A percentile compares a stretch with the other conserved stretches of the same genome.
Conservation (phyloP, 2,329 filamentous ascomycete species). For the Sporothrix inflata region DNA sequence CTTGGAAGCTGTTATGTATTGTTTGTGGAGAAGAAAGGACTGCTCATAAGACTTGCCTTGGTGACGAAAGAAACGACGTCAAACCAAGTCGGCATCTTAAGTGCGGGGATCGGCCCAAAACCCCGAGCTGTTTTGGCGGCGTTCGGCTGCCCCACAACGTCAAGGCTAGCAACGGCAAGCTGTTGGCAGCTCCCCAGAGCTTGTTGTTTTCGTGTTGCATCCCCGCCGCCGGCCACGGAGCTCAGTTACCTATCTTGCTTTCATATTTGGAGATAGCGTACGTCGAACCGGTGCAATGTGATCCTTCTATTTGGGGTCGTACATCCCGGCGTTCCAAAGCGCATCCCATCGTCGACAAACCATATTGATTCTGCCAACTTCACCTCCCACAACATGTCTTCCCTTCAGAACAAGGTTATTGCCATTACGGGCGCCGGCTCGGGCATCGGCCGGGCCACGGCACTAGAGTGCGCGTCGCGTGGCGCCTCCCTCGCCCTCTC, state of each 20-base stretch:
- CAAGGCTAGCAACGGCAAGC: neutral
- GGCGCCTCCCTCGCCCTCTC: constrained; percentile 51
- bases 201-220: neutral
- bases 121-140: neutral
- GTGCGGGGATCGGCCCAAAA: constrained; percentile 9
- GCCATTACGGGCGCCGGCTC: constrained; percentile 38
- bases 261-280: neutral
- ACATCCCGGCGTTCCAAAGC: too few species aligned
- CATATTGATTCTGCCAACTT: neutral
- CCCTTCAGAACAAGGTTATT: constrained; percentile 22
- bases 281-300: neutral
- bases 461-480: constrained; percentile 45
- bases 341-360: too few species aligned
- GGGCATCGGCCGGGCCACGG: constrained; percentile 52
- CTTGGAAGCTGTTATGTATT: neutral
- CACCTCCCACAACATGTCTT: neutral
- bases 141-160: neutral
- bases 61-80: neutral
- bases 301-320: neutral
- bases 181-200: neutral
- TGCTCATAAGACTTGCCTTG: neutral
- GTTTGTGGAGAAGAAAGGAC: neutral
- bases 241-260: neutral
- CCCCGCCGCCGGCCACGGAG: neutral
- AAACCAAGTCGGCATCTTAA: neutral